Evolutionary conservation across 202 grass and related monocot species (phyloP), one percentile per base, ranked within the genome.

Genomic region (Setaria italica): DNA sequence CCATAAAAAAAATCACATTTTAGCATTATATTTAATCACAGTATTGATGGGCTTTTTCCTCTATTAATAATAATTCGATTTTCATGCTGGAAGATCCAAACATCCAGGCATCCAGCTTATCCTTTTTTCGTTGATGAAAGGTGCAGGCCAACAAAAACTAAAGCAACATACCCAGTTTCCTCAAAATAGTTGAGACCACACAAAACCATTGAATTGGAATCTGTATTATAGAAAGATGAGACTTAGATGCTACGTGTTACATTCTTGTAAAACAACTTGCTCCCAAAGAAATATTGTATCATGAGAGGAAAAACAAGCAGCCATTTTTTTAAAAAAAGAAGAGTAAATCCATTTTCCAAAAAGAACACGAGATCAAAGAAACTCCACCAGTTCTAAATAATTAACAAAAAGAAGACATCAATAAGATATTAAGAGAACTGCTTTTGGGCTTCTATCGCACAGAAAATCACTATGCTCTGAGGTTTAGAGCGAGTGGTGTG

Each of bases 371-470:
- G 54, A 68, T 75, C 20, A 67, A 65, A 42, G 7, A 10, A 85
- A 62, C n/a, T 35, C 62, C 81, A 79, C 56, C 8, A 53, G 65
- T 53, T 34, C 11, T 68, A 13, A 51, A 76, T 57, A 76, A 58
- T 42, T 82, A 39, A 19, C 9, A 67, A 20, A 32, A 76, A 35
- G 17, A 72, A 72, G 62, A 67, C 1, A 51, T 17, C 33, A 58
- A 55, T 70, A 73, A 62, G 30, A 82, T 76, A 70, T 53, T 53
- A 41, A 69, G 19, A 78, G 39, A 85, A 70, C 41, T 78, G 19
- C 41, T 39, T 64, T 59, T 70, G 20, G 19, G 41, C 25, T 60
- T 78, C 15, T 67, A 59, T 16, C 46, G 29, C 32, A 70, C 57
- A 59, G 55, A 21, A 78, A 69, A 48, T 9, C 42, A 13, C 37